Evolutionary conservation across 2,329 filamentous ascomycete species (phyloP).

Genomic region (Colletotrichum liriopes): DNA sequence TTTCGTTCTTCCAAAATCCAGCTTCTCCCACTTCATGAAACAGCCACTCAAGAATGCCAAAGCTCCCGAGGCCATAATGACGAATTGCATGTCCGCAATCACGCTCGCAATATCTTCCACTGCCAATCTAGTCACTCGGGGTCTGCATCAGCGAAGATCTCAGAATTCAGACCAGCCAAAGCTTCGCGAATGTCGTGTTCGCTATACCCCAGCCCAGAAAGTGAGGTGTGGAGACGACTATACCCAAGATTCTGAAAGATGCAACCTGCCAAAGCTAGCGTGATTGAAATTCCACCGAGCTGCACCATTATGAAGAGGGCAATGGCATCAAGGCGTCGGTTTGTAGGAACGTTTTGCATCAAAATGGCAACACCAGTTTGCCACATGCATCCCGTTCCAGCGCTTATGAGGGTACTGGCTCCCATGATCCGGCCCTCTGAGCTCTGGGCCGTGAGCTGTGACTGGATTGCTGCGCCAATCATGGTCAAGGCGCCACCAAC

Average conservation of each 20-base stretch:
- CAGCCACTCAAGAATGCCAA: conserved; percentile 48
- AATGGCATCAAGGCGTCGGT: conserved; percentile 49
- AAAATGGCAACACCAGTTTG: conserved; percentile 50
- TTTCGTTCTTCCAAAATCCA: conserved; percentile 45
- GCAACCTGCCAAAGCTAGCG: conserved; percentile 49
- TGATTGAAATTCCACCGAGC: conserved; percentile 49
- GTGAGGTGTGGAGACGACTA: conserved; percentile 43
- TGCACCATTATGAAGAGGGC: conserved; percentile 54
- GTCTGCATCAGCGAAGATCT: conserved; percentile 44
- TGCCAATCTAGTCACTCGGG: conserved; percentile 42
- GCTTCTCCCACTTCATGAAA: conserved; percentile 50
- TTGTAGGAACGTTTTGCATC: conserved; percentile 43
- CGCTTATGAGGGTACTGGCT: conserved; percentile 50
- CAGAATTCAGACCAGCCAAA: conserved; percentile 49
- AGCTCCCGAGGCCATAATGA: conserved; percentile 47
- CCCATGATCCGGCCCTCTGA: conserved; percentile 51
- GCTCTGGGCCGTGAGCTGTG: conserved; percentile 47
- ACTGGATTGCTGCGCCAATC: conserved; percentile 47
- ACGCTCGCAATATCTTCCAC: conserved; percentile 47
- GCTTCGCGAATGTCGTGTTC: conserved; percentile 49
- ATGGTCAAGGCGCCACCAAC: conserved; percentile 48
- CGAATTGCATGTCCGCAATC: conserved; percentile 48
- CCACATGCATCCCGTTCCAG: conserved; percentile 52
- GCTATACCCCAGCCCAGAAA: conserved; percentile 43
- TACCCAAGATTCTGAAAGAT: conserved; percentile 53